Conservation (phyloP, 768 basidiomycete species). For the Tremella mesenterica region DNA sequence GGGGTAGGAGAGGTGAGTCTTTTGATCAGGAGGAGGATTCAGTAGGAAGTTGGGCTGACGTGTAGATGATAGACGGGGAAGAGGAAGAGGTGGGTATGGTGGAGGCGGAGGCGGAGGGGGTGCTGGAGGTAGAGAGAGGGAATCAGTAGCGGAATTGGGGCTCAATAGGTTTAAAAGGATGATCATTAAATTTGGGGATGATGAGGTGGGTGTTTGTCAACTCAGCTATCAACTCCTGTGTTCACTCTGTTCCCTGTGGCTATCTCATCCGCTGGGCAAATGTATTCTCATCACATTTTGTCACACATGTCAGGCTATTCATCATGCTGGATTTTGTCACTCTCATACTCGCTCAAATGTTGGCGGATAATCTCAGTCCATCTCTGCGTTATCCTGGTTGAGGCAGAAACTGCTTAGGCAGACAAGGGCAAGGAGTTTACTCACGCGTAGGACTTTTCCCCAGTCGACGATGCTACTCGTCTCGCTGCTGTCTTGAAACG, state of each 20-base stretch:
- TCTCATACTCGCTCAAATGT: not conserved
- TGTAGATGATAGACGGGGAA: slow-evolving; percentile 16
- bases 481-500: slow-evolving; percentile 34
- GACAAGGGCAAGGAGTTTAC: not conserved
- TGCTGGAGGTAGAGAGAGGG: slow-evolving; percentile 10
- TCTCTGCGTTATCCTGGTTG: not conserved
- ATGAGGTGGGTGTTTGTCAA: slow-evolving; percentile 26
- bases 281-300: not conserved
- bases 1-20: slow-evolving; percentile 24
- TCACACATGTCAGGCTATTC: not conserved
- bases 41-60: slow-evolving; percentile 7
- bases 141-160: slow-evolving; percentile 17
- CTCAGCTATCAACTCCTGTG: not conserved
- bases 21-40: not conserved
- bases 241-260: not conserved
- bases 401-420: not conserved
- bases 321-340: not conserved
- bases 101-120: slow-evolving; percentile 3
- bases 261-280: not conserved
- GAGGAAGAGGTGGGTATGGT: slow-evolving; percentile 15
- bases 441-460: slow-evolving; percentile 42
- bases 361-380: not conserved
- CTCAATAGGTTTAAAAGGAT: slow-evolving; percentile 35
- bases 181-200: slow-evolving; percentile 41
- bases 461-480: slow-evolving; percentile 40